phyloP scores from a whole-genome alignment of 1,139 yeast species.

The Yamadazyma songkhlaensis region DNA sequence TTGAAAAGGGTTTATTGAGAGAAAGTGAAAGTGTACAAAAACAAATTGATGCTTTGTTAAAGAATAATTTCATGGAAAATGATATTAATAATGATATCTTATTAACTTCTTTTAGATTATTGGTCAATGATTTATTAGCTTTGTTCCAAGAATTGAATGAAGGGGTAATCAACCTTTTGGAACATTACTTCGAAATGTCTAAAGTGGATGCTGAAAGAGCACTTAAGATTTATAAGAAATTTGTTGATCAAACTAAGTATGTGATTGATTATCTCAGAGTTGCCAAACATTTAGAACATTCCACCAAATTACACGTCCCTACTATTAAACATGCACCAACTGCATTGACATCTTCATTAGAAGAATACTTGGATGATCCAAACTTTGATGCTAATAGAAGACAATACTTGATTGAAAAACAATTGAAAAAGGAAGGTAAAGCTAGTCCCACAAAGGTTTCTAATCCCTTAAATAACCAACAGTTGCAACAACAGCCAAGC shows the following conservation, averaged over 20 bases:
- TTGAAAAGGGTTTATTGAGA: conserved; percentile 80
- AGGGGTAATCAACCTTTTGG: conserved; percentile 89
- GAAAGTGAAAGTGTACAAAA: conserved; percentile 83
- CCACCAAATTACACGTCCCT: conserved; percentile 89
- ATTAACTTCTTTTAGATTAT: conserved; percentile 77
- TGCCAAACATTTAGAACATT: conserved; percentile 83
- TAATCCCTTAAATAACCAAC: conserved; percentile 2
- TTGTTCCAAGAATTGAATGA: conserved; percentile 89
- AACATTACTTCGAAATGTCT: conserved; percentile 92
- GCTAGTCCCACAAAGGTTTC: conserved; percentile 2
- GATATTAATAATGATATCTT: conserved; percentile 82
- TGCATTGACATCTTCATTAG: conserved; percentile 79
- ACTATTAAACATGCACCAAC: conserved; percentile 97
- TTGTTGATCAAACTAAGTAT: conserved; percentile 82
- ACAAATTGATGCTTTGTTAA: conserved; percentile 73
- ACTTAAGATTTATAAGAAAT: conserved; percentile 74
- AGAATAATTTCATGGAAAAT: conserved; percentile 69
- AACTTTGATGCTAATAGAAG: conserved; percentile 76
- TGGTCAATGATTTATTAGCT: conserved; percentile 81
- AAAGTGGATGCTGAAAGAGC: conserved; percentile 85
- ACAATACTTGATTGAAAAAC: conserved; percentile 68
- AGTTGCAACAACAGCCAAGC: conserved; percentile 1
- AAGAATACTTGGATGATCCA: conserved; percentile 86
- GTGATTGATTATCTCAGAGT: conserved; percentile 85
- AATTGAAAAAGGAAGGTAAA: conserved; percentile 6